Evolutionary conservation across 352 stramenopile genomes (phyloP).

Genomic region (Phytophthora sojae): DNA sequence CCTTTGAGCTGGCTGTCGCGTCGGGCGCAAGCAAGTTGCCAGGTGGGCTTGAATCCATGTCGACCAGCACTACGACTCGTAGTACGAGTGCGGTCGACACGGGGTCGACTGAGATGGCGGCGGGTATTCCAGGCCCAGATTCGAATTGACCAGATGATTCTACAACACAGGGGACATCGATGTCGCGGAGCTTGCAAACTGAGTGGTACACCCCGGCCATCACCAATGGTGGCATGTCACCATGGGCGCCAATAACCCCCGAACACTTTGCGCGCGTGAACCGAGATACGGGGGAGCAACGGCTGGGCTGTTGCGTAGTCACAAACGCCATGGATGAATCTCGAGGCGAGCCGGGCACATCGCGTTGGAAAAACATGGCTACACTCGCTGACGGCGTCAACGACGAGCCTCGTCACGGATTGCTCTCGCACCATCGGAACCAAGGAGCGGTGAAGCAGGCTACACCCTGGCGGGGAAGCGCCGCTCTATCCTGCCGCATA

Average conservation of each 20-base stretch:
- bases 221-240: too few relatives aligned
- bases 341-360: conserved; percentile 8
- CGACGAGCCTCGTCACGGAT: neutral
- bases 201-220: neutral
- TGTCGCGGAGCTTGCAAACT: neutral
- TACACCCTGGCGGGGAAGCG: neutral
- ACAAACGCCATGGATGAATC: conserved; percentile 12
- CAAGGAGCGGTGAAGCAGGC: too few relatives aligned
- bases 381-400: neutral
- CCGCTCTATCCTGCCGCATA: conserved; percentile 2
- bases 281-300: neutral
- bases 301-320: conserved; percentile 9
- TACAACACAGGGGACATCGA: neutral
- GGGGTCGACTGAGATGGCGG: neutral
- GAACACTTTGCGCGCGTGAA: neutral
- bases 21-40: neutral
- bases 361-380: neutral
- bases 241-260: neutral
- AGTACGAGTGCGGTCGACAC: neutral
- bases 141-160: conserved; percentile 1
- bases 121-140: neutral
- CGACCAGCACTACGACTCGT: neutral
- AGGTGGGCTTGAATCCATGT: conserved; percentile 3
- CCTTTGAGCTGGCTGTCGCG: neutral
- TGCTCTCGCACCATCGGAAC: neutral